Evolutionary conservation across 108 stramenopile species (phyloP).

Genomic region (Cylindrotheca closterium): DNA sequence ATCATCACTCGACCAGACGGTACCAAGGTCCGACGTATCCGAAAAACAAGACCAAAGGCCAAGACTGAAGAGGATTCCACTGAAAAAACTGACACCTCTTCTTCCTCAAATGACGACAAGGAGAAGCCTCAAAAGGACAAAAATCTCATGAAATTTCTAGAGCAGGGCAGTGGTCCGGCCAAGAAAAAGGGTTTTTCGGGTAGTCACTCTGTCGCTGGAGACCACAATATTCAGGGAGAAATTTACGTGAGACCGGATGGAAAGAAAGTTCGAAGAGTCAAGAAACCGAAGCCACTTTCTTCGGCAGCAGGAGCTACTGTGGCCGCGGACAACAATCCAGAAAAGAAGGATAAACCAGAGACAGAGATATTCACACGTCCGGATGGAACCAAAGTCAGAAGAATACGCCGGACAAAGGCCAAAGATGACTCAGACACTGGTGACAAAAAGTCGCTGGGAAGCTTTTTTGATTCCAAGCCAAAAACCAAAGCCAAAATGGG

Average conservation of each 20-base stretch:
- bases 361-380: constrained; percentile 47
- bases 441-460: constrained; percentile 25
- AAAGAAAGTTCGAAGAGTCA: constrained; percentile 43
- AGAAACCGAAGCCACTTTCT: constrained; percentile 21
- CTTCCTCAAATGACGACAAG: no score
- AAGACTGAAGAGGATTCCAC: not conserved
- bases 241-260: constrained; percentile 54
- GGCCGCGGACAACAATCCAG: constrained; percentile 2
- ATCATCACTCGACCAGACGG: constrained; percentile 52
- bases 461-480: constrained; percentile 9
- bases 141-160: constrained; percentile 28
- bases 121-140: not conserved
- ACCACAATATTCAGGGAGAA: constrained; percentile 35
- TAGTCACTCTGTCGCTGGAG: constrained; percentile 41
- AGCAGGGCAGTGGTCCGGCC: constrained; percentile 6
- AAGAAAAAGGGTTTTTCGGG: constrained; percentile 31
- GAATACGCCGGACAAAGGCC: constrained; percentile 25
- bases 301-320: constrained; percentile 35
- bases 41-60: constrained; percentile 21
- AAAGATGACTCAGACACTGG: constrained; percentile 1
- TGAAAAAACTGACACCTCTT: not conserved
- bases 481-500: constrained; percentile 17
- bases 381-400: constrained; percentile 46
- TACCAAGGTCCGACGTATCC: constrained; percentile 41
- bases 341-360: constrained; percentile 24